phyloP scores from a whole-genome alignment of 306 rosid genomes.

The Quercus agrifolia region DNA sequence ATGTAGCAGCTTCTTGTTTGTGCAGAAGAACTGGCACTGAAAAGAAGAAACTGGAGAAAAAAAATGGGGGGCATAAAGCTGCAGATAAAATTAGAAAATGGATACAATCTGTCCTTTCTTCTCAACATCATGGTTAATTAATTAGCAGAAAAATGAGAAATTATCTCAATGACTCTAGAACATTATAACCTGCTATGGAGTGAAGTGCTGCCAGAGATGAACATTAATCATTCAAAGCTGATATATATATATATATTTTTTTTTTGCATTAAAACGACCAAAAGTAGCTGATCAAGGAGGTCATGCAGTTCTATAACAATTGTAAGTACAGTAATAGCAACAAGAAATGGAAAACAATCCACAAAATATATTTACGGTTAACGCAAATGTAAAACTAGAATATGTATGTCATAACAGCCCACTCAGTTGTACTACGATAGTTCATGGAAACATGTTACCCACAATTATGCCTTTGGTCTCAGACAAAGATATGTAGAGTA shows the following conservation, averaged over 20 bases:
- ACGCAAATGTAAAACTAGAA: background rate
- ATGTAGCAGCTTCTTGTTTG: too few relatives aligned
- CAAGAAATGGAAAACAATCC: background rate
- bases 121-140: too few relatives aligned
- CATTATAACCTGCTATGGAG: background rate
- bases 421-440: background rate
- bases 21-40: too few relatives aligned
- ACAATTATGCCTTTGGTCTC: slow-evolving; percentile 11
- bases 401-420: background rate
- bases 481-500: background rate
- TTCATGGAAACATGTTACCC: background rate
- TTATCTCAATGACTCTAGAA: background rate
- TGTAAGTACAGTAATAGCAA: background rate
- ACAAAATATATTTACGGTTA: background rate
- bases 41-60: too few relatives aligned
- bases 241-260: background rate
- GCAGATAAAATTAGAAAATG: background rate
- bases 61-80: background rate
- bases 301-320: background rate
- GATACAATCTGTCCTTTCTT: background rate
- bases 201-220: background rate
- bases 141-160: too few relatives aligned
- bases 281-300: background rate
- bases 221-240: background rate
- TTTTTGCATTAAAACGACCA: background rate